Evolutionary conservation across 306 rosid species (phyloP), one percentile per base, ranked within the genome.

Genomic region (Vachellia collinsii): DNA sequence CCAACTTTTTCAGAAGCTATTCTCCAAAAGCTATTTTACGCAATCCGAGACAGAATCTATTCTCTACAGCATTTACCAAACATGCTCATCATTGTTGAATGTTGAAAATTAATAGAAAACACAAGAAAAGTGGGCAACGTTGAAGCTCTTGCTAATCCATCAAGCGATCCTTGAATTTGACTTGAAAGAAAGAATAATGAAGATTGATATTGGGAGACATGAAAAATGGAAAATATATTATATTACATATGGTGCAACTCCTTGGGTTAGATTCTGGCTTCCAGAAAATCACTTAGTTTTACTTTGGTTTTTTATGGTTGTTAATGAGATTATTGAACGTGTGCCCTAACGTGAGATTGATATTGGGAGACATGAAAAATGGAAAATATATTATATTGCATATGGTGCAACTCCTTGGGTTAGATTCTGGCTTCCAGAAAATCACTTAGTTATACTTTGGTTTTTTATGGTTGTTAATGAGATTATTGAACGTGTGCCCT

Each of bases 291-390:
- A 5, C 59, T 29, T 77, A 19, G 76, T 71, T 70, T 29, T 56
- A 42, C 53, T 63, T 74, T 0, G 46, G 70, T 20, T 65, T 87
- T 72, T 50, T 6, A 64, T 56, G 64, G 48, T 79, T 56, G 29
- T 46, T 25, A 25, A 65, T 29, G 36, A 29, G 47, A 7, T 75
- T 41, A 66, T 73, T 80, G 73, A 3, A n/a, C 66, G 23, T 66
- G 72, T 66, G 16, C 76, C 72, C 56, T 65, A 68, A 23, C 51
- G 11, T 14, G 74, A 38, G 48, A 20, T 51, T 39, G 62, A 17
- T 84, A 19, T 76, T 51, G 29, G 38, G 37, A 54, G 64, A 63
- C 37, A 59, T 47, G 78, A 79, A 61, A 62, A 70, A 70, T 75
- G 58, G 9, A 75, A 74, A 79, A 46, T 56, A n/a, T 34, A 38